Base-by-base conservation (phyloP, 2,329 filamentous ascomycete genomes). In the Pleomassaria siparia region DNA sequence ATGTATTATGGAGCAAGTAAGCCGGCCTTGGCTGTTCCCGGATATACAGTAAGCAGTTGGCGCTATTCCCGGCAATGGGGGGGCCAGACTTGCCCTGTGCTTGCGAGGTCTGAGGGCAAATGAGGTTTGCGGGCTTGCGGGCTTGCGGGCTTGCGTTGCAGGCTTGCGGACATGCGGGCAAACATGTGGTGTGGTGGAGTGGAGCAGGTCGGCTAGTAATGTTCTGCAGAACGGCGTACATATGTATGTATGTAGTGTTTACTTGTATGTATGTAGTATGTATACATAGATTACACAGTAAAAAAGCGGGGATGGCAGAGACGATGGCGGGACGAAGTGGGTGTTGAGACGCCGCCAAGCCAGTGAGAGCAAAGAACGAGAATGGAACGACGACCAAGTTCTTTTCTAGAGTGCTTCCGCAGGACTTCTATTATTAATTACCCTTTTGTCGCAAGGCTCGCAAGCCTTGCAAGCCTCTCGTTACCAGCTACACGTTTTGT, bases 261-360 rank as follows among this genome's bases (percentile, higher is more conserved):
- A n/a, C n/a, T n/a, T n/a, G n/a, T n/a, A n/a, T n/a, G n/a, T n/a
- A n/a, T n/a, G n/a, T n/a, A n/a, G n/a, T n/a, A n/a, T n/a, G n/a
- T n/a, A n/a, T n/a, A n/a, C n/a, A n/a, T n/a, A n/a, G n/a, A n/a
- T n/a, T n/a, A n/a, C n/a, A n/a, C n/a, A n/a, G n/a, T n/a, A n/a
- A n/a, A n/a, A n/a, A n/a, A n/a, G n/a, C n/a, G n/a, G n/a, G n/a
- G n/a, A n/a, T n/a, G n/a, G n/a, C n/a, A n/a, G n/a, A n/a, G 25
- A 13, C 35, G 20, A 21, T 21, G 18, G 20, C 35, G 13, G 18
- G 20, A 24, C 32, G 20, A 21, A 35, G n/a, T 18, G 32, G 35
- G 32, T 24, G 35, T 22, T 22, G 35, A 37, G 35, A 22, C 35
- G 35, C 32, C 30, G 32, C 32, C 32, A 35, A 35, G 32, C n/a